Evolutionary conservation across 805 yeast genomes (phyloP), one percentile per base, ranked within the genome.

Genomic region (Torulaspora microellipsoides): DNA sequence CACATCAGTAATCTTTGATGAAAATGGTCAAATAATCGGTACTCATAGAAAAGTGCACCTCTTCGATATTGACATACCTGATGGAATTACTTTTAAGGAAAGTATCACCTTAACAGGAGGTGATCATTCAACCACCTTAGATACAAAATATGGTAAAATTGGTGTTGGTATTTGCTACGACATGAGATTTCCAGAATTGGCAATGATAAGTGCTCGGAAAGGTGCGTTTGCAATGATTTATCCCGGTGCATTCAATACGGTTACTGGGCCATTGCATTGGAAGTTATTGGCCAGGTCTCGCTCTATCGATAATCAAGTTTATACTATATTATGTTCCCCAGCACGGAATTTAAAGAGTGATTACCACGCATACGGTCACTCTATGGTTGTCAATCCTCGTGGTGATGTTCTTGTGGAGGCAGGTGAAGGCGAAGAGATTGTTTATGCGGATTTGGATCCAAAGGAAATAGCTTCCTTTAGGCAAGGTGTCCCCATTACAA

Each of bases 31-130:
- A 31, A 70, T 90, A 43, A 77, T 91, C 43, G 96, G 88, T 38
- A 85, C 83, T 57, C 98, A 88, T 64, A 77, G 98, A 53, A 91
- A 91, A 59, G 90, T 80, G 2, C 99, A 91, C 61, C 65, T 91
- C 49, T 91, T 91, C 58, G 98, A 91, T 60, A 86, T 91, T 45
- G 93, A 88, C 52, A 88, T 91, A 42, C 96, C 97, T 1, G 83
- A 83, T 36, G 90, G 91, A 40, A 89, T 93, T 60, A 78, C 89
- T 10, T 91, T 91, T 71, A 80, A 83, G 60, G 99, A 91, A 62
- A 80, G 87, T 36, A 72, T 72, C 23, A 77, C 86, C 2, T 71
- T 93, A 47, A 75, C 83, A 8, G 87, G 88, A 9, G 98, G 97
- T 17, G 71, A 76, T 53, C 82, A 83, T 59, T 83, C 95, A 32